phyloP scores from a whole-genome alignment of 2,329 filamentous ascomycete genomes.

The Aureobasidium mangrovei region DNA sequence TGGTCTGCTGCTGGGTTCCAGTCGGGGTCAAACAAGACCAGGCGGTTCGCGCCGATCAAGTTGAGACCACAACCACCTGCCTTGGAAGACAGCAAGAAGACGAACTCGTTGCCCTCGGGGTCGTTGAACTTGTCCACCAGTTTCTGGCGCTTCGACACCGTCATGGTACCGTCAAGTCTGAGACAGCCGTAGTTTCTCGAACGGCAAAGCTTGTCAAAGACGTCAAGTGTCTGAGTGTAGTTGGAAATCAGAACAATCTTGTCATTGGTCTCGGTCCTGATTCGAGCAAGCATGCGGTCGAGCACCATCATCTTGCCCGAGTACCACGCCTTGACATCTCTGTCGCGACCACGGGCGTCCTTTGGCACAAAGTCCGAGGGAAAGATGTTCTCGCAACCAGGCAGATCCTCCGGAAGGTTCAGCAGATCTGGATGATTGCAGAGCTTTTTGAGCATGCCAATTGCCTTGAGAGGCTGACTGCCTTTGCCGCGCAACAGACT shows the following conservation, averaged over 20 bases:
- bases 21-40: slow-evolving; percentile 86
- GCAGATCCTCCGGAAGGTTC: slow-evolving; percentile 71
- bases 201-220: slow-evolving; percentile 87
- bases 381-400: slow-evolving; percentile 72
- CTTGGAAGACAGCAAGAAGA: slow-evolving; percentile 94
- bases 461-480: slow-evolving; percentile 91
- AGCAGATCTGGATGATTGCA: slow-evolving; percentile 97
- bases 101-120: slow-evolving; percentile 77
- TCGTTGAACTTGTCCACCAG: slow-evolving; percentile 97
- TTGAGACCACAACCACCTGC: slow-evolving; percentile 95
- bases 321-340: slow-evolving; percentile 90
- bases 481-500: slow-evolving; percentile 86
- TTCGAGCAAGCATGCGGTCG: slow-evolving; percentile 88
- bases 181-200: slow-evolving; percentile 75
- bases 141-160: slow-evolving; percentile 92
- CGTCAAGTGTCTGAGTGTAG: slow-evolving; percentile 90
- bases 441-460: slow-evolving; percentile 92
- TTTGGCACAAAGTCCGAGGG: slow-evolving; percentile 85
- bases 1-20: slow-evolving; percentile 99
- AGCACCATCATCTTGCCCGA: slow-evolving; percentile 97
- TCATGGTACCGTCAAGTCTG: slow-evolving; percentile 94
- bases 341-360: slow-evolving; percentile 76
- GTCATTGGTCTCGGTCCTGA: slow-evolving; percentile 92
- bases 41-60: slow-evolving; percentile 84
- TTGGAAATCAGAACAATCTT: slow-evolving; percentile 99